phyloP scores from a whole-genome alignment of 768 basidiomycete genomes.

The Ephemerocybe angulata region DNA sequence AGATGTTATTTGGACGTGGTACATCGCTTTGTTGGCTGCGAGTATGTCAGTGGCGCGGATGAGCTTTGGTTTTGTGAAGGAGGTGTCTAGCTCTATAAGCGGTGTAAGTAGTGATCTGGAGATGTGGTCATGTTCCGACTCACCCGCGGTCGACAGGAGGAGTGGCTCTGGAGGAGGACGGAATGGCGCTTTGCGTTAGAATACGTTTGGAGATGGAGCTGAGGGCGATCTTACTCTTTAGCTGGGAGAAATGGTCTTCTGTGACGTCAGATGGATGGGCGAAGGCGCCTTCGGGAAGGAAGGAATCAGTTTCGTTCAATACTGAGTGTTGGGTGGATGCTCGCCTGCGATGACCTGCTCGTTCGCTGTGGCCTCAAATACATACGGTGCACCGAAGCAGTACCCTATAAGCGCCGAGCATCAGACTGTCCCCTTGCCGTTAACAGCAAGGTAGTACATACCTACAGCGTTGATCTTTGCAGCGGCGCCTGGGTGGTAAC shows the following conservation, averaged over 20 bases:
- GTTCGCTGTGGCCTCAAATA: slow-evolving; percentile 42
- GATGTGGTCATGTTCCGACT: too few relatives aligned
- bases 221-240: slow-evolving; percentile 38
- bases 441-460: background rate
- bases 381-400: slow-evolving; percentile 55
- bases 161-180: slow-evolving; percentile 45
- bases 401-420: slow-evolving; percentile 43
- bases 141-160: slow-evolving; percentile 43
- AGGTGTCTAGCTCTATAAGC: slow-evolving; percentile 44
- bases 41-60: slow-evolving; percentile 55
- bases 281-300: slow-evolving; percentile 45
- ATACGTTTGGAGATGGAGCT: background rate
- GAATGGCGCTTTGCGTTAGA: background rate
- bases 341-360: slow-evolving; percentile 46
- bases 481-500: background rate
- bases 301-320: background rate
- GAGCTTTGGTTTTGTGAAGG: slow-evolving; percentile 49
- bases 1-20: slow-evolving; percentile 56
- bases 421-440: slow-evolving; percentile 15
- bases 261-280: slow-evolving; percentile 52
- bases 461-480: too few relatives aligned
- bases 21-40: slow-evolving; percentile 44
- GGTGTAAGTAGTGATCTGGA: background rate
- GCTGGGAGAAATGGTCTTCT: slow-evolving; percentile 42
- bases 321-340: background rate